Evolutionary conservation across 768 basidiomycete genomes (phyloP).

Genomic region (Boletus coccyginus): DNA sequence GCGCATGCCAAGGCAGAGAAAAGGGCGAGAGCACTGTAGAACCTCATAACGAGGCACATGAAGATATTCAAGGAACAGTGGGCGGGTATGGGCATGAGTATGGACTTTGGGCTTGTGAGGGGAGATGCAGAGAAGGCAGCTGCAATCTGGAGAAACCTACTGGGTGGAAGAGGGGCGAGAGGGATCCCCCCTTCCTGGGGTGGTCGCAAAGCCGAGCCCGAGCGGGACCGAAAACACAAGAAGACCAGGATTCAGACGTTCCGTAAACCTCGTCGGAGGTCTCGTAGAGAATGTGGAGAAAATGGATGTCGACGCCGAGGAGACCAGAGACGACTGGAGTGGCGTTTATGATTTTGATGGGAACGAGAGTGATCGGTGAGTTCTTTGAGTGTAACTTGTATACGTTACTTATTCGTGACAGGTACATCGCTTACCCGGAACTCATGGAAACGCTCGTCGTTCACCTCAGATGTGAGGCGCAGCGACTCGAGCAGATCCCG

Average conservation of each 20-base stretch:
- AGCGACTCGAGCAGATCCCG: constrained; percentile 55
- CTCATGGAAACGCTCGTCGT: constrained; percentile 67
- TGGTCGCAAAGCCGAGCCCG: constrained; percentile 6
- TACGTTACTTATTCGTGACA: constrained; percentile 32
- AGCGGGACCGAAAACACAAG: constrained; percentile 2
- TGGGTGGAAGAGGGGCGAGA: constrained; percentile 78
- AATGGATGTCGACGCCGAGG: constrained; percentile 56
- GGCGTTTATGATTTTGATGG: constrained; percentile 71
- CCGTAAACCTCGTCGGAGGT: constrained; percentile 71
- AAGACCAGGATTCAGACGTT: constrained; percentile 45
- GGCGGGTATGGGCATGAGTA: constrained; percentile 74
- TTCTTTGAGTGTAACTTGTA: not conserved
- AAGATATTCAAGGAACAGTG: constrained; percentile 91
- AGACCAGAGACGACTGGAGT: constrained; percentile 60
- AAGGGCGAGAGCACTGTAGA: constrained; percentile 61
- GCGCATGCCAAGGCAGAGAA: constrained; percentile 30
- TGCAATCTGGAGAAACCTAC: constrained; percentile 88
- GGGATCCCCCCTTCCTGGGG: constrained; percentile 49
- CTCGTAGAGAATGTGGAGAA: constrained; percentile 58
- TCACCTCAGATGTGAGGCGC: constrained; percentile 72
- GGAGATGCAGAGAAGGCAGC: constrained; percentile 83
- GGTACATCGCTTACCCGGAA: constrained; percentile 72
- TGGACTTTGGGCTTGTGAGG: constrained; percentile 73
- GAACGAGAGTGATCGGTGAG: constrained; percentile 40
- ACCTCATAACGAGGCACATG: constrained; percentile 83